A percentile compares a stretch with the other conserved stretches of the same genome.
These are phyloP conservation scores for Russula compacta DNA, from an alignment of 768 basidiomycete genomes.

Conservation along the genomic window DNA sequence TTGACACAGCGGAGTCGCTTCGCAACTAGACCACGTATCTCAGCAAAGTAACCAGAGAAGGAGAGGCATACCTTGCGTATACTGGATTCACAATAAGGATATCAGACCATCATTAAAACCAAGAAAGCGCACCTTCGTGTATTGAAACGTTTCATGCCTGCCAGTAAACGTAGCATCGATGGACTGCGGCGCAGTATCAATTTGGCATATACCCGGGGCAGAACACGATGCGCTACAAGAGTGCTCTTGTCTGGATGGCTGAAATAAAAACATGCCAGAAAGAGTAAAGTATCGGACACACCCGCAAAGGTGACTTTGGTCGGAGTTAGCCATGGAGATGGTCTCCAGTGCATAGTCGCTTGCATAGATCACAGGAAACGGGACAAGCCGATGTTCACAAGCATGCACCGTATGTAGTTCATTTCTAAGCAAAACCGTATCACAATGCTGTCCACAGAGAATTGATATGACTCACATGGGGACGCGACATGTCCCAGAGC, in stretches of 20 bases:
- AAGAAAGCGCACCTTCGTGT: slow-evolving; percentile 44
- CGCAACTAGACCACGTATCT: slow-evolving; percentile 28
- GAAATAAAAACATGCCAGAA: not conserved
- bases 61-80: slow-evolving; percentile 40
- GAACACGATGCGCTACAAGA: slow-evolving; percentile 36
- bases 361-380: slow-evolving; percentile 45
- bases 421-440: slow-evolving; percentile 30
- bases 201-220: slow-evolving; percentile 45
- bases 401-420: slow-evolving; percentile 37
- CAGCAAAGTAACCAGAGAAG: not conserved
- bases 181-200: slow-evolving; percentile 49
- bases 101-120: not conserved
- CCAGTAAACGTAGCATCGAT: slow-evolving; percentile 57
- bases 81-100: slow-evolving; percentile 27
- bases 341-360: slow-evolving; percentile 38
- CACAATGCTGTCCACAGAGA: not conserved
- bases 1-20: slow-evolving; percentile 45
- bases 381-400: slow-evolving; percentile 50
- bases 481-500: slow-evolving; percentile 11
- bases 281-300: slow-evolving; percentile 21
- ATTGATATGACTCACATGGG: slow-evolving; percentile 7
- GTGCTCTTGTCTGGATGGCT: slow-evolving; percentile 40
- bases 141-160: slow-evolving; percentile 50
- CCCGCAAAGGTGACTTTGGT: slow-evolving; percentile 50
- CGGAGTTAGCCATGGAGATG: slow-evolving; percentile 45